phyloP scores from a whole-genome alignment of 2,329 filamentous ascomycete species.

The Corynespora cassiicola region DNA sequence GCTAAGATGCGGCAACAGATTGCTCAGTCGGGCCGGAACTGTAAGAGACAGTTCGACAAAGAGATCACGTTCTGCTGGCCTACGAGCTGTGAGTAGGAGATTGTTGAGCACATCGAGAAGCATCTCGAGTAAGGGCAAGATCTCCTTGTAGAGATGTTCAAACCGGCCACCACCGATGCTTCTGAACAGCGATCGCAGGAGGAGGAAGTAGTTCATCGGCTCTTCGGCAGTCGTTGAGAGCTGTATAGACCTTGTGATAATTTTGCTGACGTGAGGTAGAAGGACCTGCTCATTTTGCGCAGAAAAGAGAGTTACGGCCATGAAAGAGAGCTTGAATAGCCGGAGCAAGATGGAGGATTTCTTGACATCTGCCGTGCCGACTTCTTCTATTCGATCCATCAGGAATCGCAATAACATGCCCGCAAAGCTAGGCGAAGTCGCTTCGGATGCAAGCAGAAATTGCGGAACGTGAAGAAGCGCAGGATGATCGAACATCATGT shows the following conservation, averaged over 20 bases:
- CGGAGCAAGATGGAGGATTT: constrained; percentile 91
- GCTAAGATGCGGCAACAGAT: constrained; percentile 91
- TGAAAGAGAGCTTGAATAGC: constrained; percentile 97
- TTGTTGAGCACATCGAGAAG: constrained; percentile 96
- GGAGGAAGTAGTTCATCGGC: constrained; percentile 97
- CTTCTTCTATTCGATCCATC: constrained; percentile 95
- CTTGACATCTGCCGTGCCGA: constrained; percentile 88
- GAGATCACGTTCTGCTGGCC: constrained; percentile 88
- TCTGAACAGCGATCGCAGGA: constrained; percentile 89
- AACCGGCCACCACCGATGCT: constrained; percentile 98
- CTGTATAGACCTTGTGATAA: constrained; percentile 97
- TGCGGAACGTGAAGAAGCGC: constrained; percentile 94
- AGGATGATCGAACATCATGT: constrained; percentile 97
- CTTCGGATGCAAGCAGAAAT: constrained; percentile 98
- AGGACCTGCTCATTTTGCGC: constrained; percentile 94
- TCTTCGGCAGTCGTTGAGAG: constrained; percentile 94
- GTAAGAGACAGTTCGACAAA: constrained; percentile 98
- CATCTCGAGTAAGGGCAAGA: constrained; percentile 95
- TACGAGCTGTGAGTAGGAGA: constrained; percentile 85
- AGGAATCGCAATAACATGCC: constrained; percentile 97
- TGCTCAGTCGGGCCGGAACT: constrained; percentile 91
- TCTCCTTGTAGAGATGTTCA: constrained; percentile 97
- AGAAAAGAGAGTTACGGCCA: constrained; percentile 97
- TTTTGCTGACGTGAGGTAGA: constrained; percentile 93
- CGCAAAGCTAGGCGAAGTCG: constrained; percentile 95